phyloP scores from a whole-genome alignment of 768 basidiomycete species.

The Podaxis sp. region DNA sequence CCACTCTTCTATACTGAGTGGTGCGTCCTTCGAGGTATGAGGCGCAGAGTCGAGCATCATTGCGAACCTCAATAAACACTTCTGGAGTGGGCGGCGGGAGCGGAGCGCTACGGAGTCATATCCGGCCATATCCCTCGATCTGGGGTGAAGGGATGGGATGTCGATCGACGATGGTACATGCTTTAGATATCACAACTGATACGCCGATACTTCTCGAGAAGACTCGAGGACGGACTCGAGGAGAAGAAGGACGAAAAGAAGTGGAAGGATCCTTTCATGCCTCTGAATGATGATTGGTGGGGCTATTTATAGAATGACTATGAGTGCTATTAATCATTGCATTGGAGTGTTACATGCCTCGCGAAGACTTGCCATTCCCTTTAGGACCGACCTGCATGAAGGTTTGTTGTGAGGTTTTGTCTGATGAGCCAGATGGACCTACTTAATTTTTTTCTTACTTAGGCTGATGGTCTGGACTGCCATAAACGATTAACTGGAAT shows the following conservation, averaged over 20 bases:
- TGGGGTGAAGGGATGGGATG: slow-evolving; percentile 1
- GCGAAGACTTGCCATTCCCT: neutral
- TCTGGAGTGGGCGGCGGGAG: neutral
- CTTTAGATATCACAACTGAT: neutral
- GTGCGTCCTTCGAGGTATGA: neutral
- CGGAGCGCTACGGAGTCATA: slow-evolving; percentile 12
- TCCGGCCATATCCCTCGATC: slow-evolving; percentile 5
- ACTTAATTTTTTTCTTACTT: neutral
- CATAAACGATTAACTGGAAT: neutral
- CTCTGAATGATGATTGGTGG: neutral
- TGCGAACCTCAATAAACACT: neutral
- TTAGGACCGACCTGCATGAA: neutral
- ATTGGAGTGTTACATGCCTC: neutral
- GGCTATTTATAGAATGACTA: neutral
- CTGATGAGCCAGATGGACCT: neutral
- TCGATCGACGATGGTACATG: neutral
- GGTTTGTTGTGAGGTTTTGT: neutral
- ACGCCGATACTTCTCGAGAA: neutral
- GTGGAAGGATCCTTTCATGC: neutral
- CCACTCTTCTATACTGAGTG: neutral
- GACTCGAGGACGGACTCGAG: neutral
- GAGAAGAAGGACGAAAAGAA: neutral
- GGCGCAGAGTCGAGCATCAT: neutral
- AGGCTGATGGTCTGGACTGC: neutral
- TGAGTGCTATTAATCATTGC: neutral